phyloP scores from a whole-genome alignment of 192 early-diverging fungal species.

The Chytriomyces confervae region DNA sequence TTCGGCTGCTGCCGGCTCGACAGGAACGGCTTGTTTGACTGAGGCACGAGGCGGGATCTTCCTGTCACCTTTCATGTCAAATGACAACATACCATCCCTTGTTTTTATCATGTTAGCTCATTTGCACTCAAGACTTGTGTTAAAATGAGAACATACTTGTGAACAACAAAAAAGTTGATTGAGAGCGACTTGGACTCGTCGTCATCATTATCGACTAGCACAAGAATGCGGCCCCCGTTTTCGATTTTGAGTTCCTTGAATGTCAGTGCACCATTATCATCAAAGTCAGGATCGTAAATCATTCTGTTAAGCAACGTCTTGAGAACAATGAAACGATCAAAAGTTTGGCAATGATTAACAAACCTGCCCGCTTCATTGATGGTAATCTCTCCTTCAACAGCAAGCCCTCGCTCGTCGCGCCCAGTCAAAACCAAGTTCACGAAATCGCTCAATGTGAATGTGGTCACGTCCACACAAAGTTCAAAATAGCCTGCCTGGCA shows the following conservation, averaged over 20 bases:
- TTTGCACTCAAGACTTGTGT: background rate
- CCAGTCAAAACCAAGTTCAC: slow-evolving; percentile 55
- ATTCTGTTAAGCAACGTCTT: slow-evolving; percentile 54
- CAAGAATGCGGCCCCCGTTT: slow-evolving; percentile 62
- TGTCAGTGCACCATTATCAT: slow-evolving; percentile 72
- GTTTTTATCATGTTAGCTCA: background rate
- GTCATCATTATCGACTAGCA: slow-evolving; percentile 67
- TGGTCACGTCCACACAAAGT: slow-evolving; percentile 62
- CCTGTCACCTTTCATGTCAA: slow-evolving; percentile 26
- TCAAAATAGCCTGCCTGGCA: slow-evolving; percentile 72
- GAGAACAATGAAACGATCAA: background rate
- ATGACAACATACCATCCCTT: background rate
- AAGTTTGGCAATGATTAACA: background rate
- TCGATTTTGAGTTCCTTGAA: slow-evolving; percentile 67
- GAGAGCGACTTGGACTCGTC: slow-evolving; percentile 16
- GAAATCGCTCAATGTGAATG: slow-evolving; percentile 72
- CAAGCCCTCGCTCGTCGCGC: slow-evolving; percentile 55
- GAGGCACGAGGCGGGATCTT: slow-evolving; percentile 13
- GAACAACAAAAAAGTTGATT: slow-evolving; percentile 32
- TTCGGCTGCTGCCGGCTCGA: background rate
- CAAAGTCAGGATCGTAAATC: slow-evolving; percentile 88
- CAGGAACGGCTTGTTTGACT: background rate
- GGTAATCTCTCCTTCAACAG: slow-evolving; percentile 73
- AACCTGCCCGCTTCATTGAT: slow-evolving; percentile 73
- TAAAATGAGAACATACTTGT: slow-evolving; percentile 13